These are phyloP conservation scores for Globisporangium radiosum DNA, from an alignment of 352 stramenopile genomes.

Conservation along the genomic window DNA sequence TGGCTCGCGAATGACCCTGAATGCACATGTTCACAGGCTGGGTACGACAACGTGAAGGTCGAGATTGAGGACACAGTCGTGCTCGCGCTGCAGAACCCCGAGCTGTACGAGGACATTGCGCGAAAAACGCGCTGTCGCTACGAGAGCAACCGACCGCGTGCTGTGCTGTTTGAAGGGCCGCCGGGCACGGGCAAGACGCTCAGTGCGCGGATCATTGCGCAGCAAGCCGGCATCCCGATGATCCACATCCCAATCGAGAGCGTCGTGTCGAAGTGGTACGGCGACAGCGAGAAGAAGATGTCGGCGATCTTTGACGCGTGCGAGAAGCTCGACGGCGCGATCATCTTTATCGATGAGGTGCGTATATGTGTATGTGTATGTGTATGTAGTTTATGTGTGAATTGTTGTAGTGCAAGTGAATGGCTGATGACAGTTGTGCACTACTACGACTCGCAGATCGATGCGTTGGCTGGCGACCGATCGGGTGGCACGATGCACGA, in stretches of 20 bases:
- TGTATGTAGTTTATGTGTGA: background rate
- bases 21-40: constrained; percentile 38
- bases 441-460: constrained; percentile 44
- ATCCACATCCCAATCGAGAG: constrained; percentile 93
- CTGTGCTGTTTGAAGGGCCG: constrained; percentile 91
- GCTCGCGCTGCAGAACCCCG: constrained; percentile 87
- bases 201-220: constrained; percentile 91
- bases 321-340: constrained; percentile 87
- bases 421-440: no score
- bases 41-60: constrained; percentile 87
- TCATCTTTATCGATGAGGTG: constrained; percentile 95
- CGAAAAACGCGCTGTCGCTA: constrained; percentile 85
- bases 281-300: constrained; percentile 94
- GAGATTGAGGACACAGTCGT: constrained; percentile 92
- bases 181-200: constrained; percentile 93
- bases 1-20: no score
- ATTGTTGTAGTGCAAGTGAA: no score
- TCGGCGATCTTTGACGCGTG: constrained; percentile 92
- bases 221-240: constrained; percentile 89
- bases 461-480: constrained; percentile 85
- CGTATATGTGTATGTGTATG: background rate
- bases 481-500: constrained; percentile 90
- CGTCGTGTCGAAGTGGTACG: constrained; percentile 93
- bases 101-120: constrained; percentile 88
- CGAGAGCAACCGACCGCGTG: constrained; percentile 85